Evolutionary conservation across 1,284 basidiomycete genomes (phyloP).

Genomic region (Pseudozyma thailandica): DNA sequence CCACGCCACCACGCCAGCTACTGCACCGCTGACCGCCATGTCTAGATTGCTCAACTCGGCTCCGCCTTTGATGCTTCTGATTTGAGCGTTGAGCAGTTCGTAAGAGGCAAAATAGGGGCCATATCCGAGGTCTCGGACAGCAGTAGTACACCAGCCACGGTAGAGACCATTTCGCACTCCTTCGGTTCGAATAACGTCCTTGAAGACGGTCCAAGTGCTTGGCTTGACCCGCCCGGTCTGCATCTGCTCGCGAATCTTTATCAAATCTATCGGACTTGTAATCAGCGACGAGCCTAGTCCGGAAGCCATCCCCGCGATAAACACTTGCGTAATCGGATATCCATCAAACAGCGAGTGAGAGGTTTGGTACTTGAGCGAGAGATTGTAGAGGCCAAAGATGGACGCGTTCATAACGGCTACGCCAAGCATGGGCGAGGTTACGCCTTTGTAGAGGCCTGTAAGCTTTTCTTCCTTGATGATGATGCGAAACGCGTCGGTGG

Average conservation of each 20-base stretch:
- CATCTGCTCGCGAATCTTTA: constrained; percentile 65
- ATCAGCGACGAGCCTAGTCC: constrained; percentile 56
- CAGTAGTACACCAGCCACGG: constrained; percentile 55
- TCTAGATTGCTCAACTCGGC: constrained; percentile 40
- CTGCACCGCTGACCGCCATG: constrained; percentile 54
- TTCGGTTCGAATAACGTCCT: constrained; percentile 27
- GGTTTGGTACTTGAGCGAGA: constrained; percentile 43
- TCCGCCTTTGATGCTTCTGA: constrained; percentile 5
- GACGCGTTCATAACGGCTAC: constrained; percentile 66
- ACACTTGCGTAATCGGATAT: constrained; percentile 32
- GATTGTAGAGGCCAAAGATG: constrained; percentile 59
- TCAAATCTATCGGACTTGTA: constrained; percentile 59
- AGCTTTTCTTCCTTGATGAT: constrained; percentile 57
- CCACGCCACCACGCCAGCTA: constrained; percentile 62
- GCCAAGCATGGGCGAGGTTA: constrained; percentile 58
- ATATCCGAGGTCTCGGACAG: constrained; percentile 52
- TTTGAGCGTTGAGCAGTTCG: constrained; percentile 49
- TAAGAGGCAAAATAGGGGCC: constrained; percentile 62
- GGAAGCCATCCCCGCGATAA: constrained; percentile 53
- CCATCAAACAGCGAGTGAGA: constrained; percentile 1
- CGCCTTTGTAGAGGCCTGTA: constrained; percentile 61
- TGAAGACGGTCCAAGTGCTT: constrained; percentile 32
- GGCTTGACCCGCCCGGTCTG: background rate
- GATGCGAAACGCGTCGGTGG: constrained; percentile 56
- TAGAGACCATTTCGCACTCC: constrained; percentile 46